These are phyloP conservation scores for Hypomontagnella submonticulosa DNA, from an alignment of 495 filamentous ascomycete species.

Conservation along the genomic window DNA sequence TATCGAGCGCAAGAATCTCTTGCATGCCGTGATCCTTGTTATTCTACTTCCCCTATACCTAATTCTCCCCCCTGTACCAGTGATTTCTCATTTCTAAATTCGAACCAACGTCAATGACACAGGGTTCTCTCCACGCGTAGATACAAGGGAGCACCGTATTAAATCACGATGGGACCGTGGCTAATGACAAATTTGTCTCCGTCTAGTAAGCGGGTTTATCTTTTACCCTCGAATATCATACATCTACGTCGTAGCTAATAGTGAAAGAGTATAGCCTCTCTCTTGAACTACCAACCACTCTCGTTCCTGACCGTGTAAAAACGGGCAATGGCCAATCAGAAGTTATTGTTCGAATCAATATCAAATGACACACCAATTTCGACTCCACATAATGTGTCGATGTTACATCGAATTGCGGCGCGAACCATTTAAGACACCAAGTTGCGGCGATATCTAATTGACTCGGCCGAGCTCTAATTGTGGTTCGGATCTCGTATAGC, in stretches of 20 bases:
- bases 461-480: not conserved
- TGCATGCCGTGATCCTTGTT: slow-evolving; percentile 2
- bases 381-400: not conserved
- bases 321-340: not conserved
- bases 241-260: not conserved
- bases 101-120: not conserved
- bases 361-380: slow-evolving; percentile 3
- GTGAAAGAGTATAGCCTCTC: not conserved
- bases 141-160: not conserved
- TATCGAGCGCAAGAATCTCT: not conserved
- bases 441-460: not conserved
- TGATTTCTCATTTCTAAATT: not conserved
- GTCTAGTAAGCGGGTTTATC: slow-evolving; percentile 22
- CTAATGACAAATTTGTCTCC: not conserved
- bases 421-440: too few species aligned
- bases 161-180: not conserved
- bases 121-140: slow-evolving; percentile 1
- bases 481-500: not conserved
- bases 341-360: not conserved
- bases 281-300: not conserved
- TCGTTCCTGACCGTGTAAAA: not conserved
- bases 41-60: not conserved
- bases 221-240: slow-evolving; percentile 12
- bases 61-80: not conserved
- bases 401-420: slow-evolving; percentile 9